Evolutionary conservation across 208 protist genomes (phyloP), one percentile per base, ranked within the genome.

Genomic region (Leishmania major): DNA sequence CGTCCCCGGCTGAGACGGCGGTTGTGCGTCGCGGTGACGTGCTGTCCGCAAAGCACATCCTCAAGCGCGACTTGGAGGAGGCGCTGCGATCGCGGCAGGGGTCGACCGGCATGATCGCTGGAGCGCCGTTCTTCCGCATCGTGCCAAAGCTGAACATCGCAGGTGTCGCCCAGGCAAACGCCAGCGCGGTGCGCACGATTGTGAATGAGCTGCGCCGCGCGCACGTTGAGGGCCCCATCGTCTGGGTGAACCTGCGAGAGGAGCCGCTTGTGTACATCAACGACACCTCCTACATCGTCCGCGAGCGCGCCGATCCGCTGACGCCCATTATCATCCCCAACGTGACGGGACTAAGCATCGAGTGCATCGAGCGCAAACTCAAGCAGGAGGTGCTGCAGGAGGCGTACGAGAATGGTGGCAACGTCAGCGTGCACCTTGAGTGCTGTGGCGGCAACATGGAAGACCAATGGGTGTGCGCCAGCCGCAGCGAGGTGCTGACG

Each of bases 241-340:
- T 96, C 45, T 97, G 94, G 93, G 93, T 97, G 43, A 97, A 97
- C 80, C 90, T 97, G 73, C 92, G 94, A 4, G 94, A 97, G 77
- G 92, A 97, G 82, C 94, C 94, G 66, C 83, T 97, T 4, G 86
- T 97, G 71, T 97, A 97, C 87, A 91, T 97, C 81, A 96, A 96
- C 85, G 92, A 96, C 87, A 86, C 77, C 47, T 89, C 94, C 53
- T 90, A 96, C 87, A 95, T 97, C 83, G 93, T 97, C 13, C 94
- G 94, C 4, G 88, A 94, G 79, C 94, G 94, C 7, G 86, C 86
- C 6, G 91, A 96, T 43, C 94, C 94, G 4, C 88, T 94, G 49
- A 87, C 81, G 60, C 94, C 94, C 15, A 89, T 96, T 76, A 95
- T 96, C 78, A 96, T 97, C 60, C 93, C 91, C 1, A 94, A 96